Conservation (phyloP, 441 rosid species). For the Arabidopsis hybrid region DNA sequence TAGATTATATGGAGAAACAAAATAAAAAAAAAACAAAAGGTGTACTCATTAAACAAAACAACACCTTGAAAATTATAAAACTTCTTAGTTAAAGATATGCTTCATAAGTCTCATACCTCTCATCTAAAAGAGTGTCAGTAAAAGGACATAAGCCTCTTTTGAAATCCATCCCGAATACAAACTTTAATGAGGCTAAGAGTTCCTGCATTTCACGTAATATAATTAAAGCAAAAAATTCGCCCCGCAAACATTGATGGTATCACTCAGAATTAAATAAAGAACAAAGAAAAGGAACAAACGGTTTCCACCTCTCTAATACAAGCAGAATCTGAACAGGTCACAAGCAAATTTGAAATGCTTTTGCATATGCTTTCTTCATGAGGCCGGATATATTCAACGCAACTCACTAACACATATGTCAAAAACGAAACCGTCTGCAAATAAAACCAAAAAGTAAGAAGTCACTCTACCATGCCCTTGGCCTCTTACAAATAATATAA, state of each 20-base stretch:
- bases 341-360: constrained; percentile 97
- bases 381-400: constrained; percentile 92
- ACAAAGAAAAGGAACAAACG: constrained; percentile 10
- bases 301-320: constrained; percentile 85
- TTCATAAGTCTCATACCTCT: constrained; percentile 63
- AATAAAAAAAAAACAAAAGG: background rate
- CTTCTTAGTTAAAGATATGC: background rate
- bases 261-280: background rate
- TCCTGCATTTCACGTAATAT: constrained; percentile 68
- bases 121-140: constrained; percentile 93
- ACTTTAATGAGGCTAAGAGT: constrained; percentile 92
- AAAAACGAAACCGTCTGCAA: constrained; percentile 98
- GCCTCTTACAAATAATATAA: constrained; percentile 1
- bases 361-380: constrained; percentile 98
- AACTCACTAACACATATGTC: constrained; percentile 94
- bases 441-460: constrained; percentile 31
- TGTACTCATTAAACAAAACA: constrained; percentile 13
- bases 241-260: constrained; percentile 11
- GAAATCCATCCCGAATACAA: constrained; percentile 97
- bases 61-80: constrained; percentile 6
- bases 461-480: constrained; percentile 18
- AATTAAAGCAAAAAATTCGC: too few relatives aligned
- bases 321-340: constrained; percentile 97
- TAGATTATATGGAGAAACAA: too few relatives aligned
- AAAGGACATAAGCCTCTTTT: constrained; percentile 98